Conservation (phyloP, 2,329 filamentous ascomycete genomes). For the Penicillium aurantiogriseum region DNA sequence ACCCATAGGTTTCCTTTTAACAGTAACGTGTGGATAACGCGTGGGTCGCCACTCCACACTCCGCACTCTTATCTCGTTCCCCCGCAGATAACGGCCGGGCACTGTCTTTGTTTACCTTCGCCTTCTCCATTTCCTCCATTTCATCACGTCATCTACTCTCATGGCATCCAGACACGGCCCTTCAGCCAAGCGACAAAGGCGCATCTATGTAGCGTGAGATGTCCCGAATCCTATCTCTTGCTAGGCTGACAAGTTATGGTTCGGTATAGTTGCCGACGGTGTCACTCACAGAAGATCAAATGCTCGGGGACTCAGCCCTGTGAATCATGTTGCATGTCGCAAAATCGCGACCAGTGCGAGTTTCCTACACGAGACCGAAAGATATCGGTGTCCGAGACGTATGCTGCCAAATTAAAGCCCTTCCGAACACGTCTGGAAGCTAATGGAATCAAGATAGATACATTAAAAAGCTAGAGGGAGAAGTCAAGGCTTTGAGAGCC, state of each 20-base stretch:
- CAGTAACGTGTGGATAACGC: no score
- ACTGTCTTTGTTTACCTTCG: background rate
- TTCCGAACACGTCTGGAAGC: background rate
- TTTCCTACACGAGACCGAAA: background rate
- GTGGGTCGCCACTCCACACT: no score
- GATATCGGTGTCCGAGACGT: background rate
- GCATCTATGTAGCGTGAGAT: background rate
- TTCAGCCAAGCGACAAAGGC: background rate
- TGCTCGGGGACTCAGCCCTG: conserved; percentile 41
- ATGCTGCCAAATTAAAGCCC: background rate
- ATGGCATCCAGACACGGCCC: background rate
- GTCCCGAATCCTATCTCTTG: background rate
- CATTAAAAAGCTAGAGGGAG: background rate
- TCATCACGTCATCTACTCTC: background rate
- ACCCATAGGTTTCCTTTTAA: no score
- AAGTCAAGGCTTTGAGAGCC: background rate
- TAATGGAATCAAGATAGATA: background rate
- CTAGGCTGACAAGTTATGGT: background rate
- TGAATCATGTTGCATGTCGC: conserved; percentile 30
- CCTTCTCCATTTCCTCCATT: background rate
- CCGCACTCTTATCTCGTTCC: background rate
- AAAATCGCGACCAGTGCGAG: background rate
- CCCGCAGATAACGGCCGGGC: background rate
- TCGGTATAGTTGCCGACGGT: conserved; percentile 30
- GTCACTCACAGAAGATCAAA: conserved; percentile 41